A percentile compares a stretch with the other conserved stretches of the same genome.
Conservation (phyloP, 1,139 yeast species). For the Suhomyces guaymorum region DNA sequence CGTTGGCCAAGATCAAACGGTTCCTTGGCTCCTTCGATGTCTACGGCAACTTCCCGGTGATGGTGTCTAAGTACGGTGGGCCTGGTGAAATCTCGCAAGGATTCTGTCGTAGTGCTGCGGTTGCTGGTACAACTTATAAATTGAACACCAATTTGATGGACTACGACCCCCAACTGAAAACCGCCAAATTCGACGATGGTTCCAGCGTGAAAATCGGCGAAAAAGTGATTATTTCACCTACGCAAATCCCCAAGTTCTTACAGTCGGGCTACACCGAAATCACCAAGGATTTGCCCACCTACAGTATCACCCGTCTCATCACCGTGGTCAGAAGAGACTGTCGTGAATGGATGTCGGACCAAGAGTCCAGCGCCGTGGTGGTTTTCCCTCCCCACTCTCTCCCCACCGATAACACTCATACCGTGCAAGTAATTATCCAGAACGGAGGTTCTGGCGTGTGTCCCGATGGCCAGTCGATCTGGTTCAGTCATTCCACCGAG, state of each 20-base stretch:
- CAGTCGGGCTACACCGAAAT: constrained; percentile 35
- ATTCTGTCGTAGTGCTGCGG: constrained; percentile 96
- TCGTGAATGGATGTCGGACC: constrained; percentile 85
- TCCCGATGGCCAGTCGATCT: constrained; percentile 82
- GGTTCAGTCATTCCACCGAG: constrained; percentile 86
- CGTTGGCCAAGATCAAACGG: constrained; percentile 77
- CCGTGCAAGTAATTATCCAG: constrained; percentile 84
- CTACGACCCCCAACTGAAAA: constrained; percentile 63
- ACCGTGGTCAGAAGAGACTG: constrained; percentile 87
- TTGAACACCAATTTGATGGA: constrained; percentile 64
- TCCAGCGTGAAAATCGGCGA: constrained; percentile 72
- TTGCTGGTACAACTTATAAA: constrained; percentile 94
- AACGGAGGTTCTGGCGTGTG: constrained; percentile 91
- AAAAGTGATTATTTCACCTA: constrained; percentile 69
- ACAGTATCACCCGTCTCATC: constrained; percentile 68
- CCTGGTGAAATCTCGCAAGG: constrained; percentile 97
- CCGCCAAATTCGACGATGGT: constrained; percentile 78
- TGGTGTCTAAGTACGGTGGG: constrained; percentile 91
- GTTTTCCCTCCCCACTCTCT: constrained; percentile 92
- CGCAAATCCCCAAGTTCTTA: constrained; percentile 61
- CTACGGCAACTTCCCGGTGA: constrained; percentile 91
- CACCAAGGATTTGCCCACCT: constrained; percentile 41
- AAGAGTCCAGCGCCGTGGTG: constrained; percentile 81
- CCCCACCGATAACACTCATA: constrained; percentile 61
- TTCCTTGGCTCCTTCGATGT: constrained; percentile 86